Base-by-base conservation (phyloP, 768 basidiomycete genomes). In the Rhizopogon vesiculosus region DNA sequence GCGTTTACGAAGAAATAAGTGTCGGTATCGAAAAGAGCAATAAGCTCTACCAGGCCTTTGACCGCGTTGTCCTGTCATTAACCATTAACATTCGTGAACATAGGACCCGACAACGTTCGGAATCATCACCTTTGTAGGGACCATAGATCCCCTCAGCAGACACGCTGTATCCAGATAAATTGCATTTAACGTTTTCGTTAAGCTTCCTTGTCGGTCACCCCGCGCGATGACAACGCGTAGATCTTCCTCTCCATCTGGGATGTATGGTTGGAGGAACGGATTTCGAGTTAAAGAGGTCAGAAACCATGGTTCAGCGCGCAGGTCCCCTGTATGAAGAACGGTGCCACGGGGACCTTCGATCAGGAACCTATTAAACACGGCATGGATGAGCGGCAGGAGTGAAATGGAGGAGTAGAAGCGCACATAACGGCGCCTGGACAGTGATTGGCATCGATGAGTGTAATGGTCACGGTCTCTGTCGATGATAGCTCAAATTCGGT, bases 401-500 rank as follows among this genome's bases (percentile, higher is more conserved):
- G 19, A 35, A 6, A 35, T 25, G 28, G 6, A 0, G 38, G 7
- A 42, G 22, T 8, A 18, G 18, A 29, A 4, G 71, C 84, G 28
- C 63, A 93, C 94, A 98, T 96, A 42, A 93, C 87, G 0, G 93
- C 87, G 0, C 95, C 95, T 10, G 93, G 95, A 66, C 94, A 97
- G 67, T 98, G 95, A 64, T 97, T 97, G 0, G 95, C 95, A 63
- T 95, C 91, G 7, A 97, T 69, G 9, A 89, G 77, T 0, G 93
- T 95, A 55, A 97, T 78, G 0, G 78, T 84, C 9, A 96, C 86
- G 3, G 66, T 68, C 61, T 86, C 81, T 7, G 73, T 72, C 22
- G 78, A 72, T 4, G 76, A 79, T 16, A 95, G 67, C 38, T 85
- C 81, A 31, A 86, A 75, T 33, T 66, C 56, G 0, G 83, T 87